phyloP scores from a whole-genome alignment of 2,329 filamentous ascomycete species.

The Xylaria sp. region DNA sequence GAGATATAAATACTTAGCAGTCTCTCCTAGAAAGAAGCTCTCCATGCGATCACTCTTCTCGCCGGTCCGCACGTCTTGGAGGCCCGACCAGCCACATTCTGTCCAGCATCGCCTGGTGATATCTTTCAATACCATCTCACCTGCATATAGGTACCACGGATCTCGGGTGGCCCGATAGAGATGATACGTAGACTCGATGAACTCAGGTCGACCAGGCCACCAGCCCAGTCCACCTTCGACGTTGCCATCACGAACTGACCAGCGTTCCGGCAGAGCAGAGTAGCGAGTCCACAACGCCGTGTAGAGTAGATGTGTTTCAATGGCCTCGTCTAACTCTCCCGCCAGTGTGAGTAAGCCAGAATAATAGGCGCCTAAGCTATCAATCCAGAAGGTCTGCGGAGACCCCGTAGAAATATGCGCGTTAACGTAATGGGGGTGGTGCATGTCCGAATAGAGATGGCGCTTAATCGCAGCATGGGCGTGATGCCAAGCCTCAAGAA shows the following conservation, averaged over 20 bases:
- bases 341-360: constrained; percentile 87
- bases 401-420: constrained; percentile 90
- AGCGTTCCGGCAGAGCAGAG: constrained; percentile 92
- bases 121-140: constrained; percentile 93
- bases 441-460: constrained; percentile 86
- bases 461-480: constrained; percentile 89
- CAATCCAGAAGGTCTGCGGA: constrained; percentile 91
- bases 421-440: constrained; percentile 94
- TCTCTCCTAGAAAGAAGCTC: constrained; percentile 97
- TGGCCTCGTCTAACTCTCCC: constrained; percentile 90
- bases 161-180: constrained; percentile 94
- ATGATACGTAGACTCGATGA: constrained; percentile 96
- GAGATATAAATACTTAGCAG: constrained; percentile 93
- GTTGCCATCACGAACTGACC: constrained; percentile 85
- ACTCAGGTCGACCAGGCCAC: constrained; percentile 96
- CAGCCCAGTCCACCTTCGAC: constrained; percentile 89
- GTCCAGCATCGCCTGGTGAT: constrained; percentile 91
- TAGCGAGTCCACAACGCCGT: constrained; percentile 96
- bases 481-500: constrained; percentile 84
- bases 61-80: constrained; percentile 83
- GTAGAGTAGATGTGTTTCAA: constrained; percentile 88
- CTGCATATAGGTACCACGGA: constrained; percentile 95
- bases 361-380: constrained; percentile 95
- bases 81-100: constrained; percentile 90
- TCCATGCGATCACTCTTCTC: constrained; percentile 97